Evolutionary conservation across 2,329 filamentous ascomycete genomes (phyloP), one percentile per base, ranked within the genome.

Genomic region (Aschersonia sp.): DNA sequence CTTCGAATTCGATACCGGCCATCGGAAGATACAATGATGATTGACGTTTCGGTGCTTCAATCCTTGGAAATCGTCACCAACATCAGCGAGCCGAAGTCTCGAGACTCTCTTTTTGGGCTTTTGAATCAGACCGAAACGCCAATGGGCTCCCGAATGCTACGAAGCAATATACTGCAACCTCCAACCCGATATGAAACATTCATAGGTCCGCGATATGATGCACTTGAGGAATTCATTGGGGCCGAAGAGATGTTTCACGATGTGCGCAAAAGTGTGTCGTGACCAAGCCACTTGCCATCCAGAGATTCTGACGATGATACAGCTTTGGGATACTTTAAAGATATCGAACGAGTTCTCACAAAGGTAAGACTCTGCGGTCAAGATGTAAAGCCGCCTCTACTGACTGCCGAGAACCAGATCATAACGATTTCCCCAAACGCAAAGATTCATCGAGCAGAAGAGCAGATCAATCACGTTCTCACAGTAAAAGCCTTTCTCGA

Each of bases 21-120:
- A 1, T 88, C 87, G 0, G 86, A 94, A 59, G 85, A 90, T 30
- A 86, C 87, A 1, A 95, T 97, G 89, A 87, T 94, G 77, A 94
- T 97, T 55, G 90, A 96, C 57, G 73, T 92, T 2, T 83, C 87
- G 1, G 94, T 89, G 0, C 87, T 96, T 31, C 76, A 82, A 39
- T 87, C 87, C 0, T 70, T 98, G 4, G 92, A 98, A 61, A 73
- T 98, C 5, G 84, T 97, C 30, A 87, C 95, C 57, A 98, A 96
- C 54, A 60, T 89, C 0, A 81, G 85, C 10, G 81, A 83, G 54
- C 58, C 79, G 1, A 88, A 84, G 54, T 94, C 88, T 0, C 86
- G 81, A 52, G 79, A 90, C 40, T 90, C 83, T 53, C 68, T 98
- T 0, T 90, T 89, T 52, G 89, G 89, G 0, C 63, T 97, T 0